Evolutionary conservation across 768 basidiomycete species (phyloP).

Genomic region (Boletus tomentosulus): DNA sequence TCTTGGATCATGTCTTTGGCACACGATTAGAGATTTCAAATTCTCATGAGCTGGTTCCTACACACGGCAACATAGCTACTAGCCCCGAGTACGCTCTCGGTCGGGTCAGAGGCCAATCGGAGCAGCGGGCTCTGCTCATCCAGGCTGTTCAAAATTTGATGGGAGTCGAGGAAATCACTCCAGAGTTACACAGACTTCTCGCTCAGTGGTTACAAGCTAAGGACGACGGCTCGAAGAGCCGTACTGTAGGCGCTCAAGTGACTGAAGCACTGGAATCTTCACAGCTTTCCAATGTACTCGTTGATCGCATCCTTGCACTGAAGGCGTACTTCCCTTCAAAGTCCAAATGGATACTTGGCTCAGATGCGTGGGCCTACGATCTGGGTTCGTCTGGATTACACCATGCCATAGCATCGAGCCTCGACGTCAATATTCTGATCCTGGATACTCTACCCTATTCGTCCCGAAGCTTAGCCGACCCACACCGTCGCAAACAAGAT

Average conservation of each 20-base stretch:
- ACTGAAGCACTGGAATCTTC: constrained; percentile 44
- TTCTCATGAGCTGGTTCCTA: constrained; percentile 65
- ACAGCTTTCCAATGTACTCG: constrained; percentile 38
- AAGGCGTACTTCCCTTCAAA: constrained; percentile 58
- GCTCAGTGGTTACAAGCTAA: constrained; percentile 77
- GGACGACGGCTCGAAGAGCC: constrained; percentile 65
- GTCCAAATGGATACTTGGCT: constrained; percentile 96
- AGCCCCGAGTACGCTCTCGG: constrained; percentile 95
- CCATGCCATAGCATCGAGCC: constrained; percentile 85
- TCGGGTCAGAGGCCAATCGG: constrained; percentile 78
- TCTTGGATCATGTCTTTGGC: constrained; percentile 76
- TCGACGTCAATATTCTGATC: constrained; percentile 93
- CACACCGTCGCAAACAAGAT: constrained; percentile 86
- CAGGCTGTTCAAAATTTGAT: constrained; percentile 63
- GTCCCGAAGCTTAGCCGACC: constrained; percentile 62
- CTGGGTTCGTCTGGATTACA: constrained; percentile 94
- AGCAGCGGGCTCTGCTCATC: constrained; percentile 67
- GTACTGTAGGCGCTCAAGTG: constrained; percentile 54
- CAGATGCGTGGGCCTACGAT: constrained; percentile 97
- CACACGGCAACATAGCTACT: constrained; percentile 74
- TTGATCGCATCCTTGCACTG: constrained; percentile 55
- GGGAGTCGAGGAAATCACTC: constrained; percentile 42
- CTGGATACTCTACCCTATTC: constrained; percentile 92
- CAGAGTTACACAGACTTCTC: constrained; percentile 65
- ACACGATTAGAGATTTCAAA: constrained; percentile 83